Percentiles rank a stretch among this genome's conserved stretches.
Conservation (phyloP, 2,329 filamentous ascomycete genomes). For the Lachnum nothofagi region DNA sequence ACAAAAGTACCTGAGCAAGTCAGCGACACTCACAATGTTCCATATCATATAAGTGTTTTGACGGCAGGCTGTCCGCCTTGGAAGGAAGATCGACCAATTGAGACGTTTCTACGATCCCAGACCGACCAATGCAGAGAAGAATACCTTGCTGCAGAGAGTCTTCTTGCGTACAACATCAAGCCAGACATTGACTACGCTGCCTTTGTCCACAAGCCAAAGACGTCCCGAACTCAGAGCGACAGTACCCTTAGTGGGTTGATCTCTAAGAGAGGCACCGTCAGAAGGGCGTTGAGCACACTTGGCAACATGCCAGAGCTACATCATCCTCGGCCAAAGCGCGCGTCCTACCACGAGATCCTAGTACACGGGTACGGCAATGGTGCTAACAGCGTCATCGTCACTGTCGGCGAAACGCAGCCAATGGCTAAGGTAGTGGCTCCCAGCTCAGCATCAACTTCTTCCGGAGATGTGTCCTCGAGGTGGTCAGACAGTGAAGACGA, state of each 20-base stretch:
- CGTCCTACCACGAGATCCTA: slow-evolving; percentile 46
- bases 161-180: slow-evolving; percentile 37
- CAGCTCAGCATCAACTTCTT: slow-evolving; percentile 14
- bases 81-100: slow-evolving; percentile 19
- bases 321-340: slow-evolving; percentile 24
- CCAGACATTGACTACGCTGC: slow-evolving; percentile 54
- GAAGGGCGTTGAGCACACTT: slow-evolving; percentile 29
- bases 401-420: slow-evolving; percentile 2
- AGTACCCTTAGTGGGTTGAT: slow-evolving; percentile 20
- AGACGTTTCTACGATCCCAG: slow-evolving; percentile 18
- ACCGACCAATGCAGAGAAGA: slow-evolving; percentile 20
- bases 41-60: slow-evolving; percentile 45
- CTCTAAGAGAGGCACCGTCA: slow-evolving; percentile 25
- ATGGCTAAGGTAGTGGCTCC: slow-evolving; percentile 10
- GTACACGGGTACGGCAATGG: slow-evolving; percentile 52
- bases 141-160: no score
- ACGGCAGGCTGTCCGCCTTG: slow-evolving; percentile 27
- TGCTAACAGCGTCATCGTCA: slow-evolving; percentile 35
- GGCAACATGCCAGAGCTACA: slow-evolving; percentile 25
- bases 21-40: slow-evolving; percentile 47
- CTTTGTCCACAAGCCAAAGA: slow-evolving; percentile 22
- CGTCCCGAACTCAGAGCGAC: slow-evolving; percentile 10
- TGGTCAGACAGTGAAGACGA: slow-evolving; percentile 23
- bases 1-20: slow-evolving; percentile 59
- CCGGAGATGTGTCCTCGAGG: slow-evolving; percentile 17